phyloP scores from a whole-genome alignment of 108 stramenopile species.

The Fistulifera pelliculosa region DNA sequence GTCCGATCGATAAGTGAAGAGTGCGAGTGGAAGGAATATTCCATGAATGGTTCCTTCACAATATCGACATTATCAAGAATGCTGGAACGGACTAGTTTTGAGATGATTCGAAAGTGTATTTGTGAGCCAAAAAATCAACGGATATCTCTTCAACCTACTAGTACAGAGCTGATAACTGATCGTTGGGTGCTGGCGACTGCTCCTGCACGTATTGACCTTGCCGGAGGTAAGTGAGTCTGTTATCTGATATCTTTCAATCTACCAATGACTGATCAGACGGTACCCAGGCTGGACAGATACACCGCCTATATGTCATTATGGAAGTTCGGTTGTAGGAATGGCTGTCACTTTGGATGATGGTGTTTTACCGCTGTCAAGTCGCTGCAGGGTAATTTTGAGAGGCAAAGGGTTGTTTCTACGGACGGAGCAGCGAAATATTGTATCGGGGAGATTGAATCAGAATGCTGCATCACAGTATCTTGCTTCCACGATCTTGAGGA shows the following conservation, averaged over 20 bases:
- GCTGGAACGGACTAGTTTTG: constrained; percentile 28
- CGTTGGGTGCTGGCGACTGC: constrained; percentile 48
- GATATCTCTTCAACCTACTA: not conserved
- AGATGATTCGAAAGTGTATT: constrained; percentile 37
- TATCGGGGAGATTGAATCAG: constrained; percentile 2
- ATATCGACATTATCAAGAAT: constrained; percentile 7
- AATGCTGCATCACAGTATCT: constrained; percentile 9
- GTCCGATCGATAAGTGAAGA: not conserved
- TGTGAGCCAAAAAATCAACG: constrained; percentile 8
- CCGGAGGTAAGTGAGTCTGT: too few species aligned
- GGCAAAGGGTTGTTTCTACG: constrained; percentile 34
- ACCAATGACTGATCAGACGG: too few species aligned
- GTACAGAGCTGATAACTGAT: constrained; percentile 1
- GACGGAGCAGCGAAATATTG: constrained; percentile 37
- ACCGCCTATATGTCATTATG: constrained; percentile 75
- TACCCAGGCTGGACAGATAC: constrained; percentile 90
- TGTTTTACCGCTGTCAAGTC: constrained; percentile 49
- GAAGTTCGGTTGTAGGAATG: constrained; percentile 61
- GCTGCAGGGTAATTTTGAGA: constrained; percentile 36
- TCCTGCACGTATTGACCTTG: constrained; percentile 73
- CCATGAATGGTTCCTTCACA: not conserved
- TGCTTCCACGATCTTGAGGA: constrained; percentile 31
- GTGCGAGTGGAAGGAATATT: not conserved
- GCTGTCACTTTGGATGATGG: constrained; percentile 59
- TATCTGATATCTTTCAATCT: too few species aligned